Conservation (phyloP, 495 filamentous ascomycete genomes). For the Xylaria flabelliformis region DNA sequence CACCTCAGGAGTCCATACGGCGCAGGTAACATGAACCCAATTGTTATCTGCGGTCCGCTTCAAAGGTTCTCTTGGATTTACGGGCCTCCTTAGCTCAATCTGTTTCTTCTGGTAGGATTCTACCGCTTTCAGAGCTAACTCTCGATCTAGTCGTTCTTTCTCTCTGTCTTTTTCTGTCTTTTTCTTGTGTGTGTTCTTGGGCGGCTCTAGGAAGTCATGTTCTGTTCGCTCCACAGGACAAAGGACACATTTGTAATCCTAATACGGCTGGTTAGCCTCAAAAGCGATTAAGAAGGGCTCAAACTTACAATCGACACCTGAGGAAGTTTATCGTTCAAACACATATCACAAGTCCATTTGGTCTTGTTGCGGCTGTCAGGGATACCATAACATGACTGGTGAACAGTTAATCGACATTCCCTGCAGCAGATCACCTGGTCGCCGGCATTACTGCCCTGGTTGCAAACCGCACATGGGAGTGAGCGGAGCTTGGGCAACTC, state of each 20-base stretch:
- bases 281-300: not conserved
- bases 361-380: conserved; percentile 67
- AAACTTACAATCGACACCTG: conserved; percentile 79
- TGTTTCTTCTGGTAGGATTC: conserved; percentile 84
- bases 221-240: conserved; percentile 81
- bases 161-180: conserved; percentile 92
- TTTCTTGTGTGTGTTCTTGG: conserved; percentile 86
- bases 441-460: conserved; percentile 69
- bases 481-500: conserved; percentile 69
- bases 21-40: conserved; percentile 96
- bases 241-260: conserved; percentile 90
- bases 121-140: conserved; percentile 73
- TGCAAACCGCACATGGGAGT: conserved; percentile 86
- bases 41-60: conserved; percentile 95
- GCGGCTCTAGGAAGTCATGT: conserved; percentile 82
- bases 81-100: conserved; percentile 77
- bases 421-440: conserved; percentile 74
- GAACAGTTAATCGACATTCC: conserved; percentile 91
- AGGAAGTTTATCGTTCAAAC: conserved; percentile 87
- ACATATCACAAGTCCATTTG: conserved; percentile 97
- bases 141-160: conserved; percentile 82
- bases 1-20: conserved; percentile 88
- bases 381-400: conserved; percentile 90
- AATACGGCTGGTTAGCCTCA: conserved; percentile 37
- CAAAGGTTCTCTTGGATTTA: conserved; percentile 85